phyloP scores from a whole-genome alignment of 495 filamentous ascomycete species.

The Penicillium longicatenatum region DNA sequence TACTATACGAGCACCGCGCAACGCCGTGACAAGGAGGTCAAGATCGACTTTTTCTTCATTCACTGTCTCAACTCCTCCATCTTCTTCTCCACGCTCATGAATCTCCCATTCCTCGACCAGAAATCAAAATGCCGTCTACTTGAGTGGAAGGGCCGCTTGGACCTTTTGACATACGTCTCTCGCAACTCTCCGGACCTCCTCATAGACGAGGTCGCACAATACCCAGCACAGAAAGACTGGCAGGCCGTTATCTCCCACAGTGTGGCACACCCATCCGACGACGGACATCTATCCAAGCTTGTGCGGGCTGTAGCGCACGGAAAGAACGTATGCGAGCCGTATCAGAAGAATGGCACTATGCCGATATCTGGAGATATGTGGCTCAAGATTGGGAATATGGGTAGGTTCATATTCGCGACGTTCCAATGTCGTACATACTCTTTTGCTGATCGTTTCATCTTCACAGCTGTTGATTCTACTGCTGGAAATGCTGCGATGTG shows the following conservation, averaged over 20 bases:
- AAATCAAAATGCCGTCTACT: conserved; percentile 64
- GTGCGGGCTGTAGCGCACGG: conserved; percentile 65
- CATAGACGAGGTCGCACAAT: conserved; percentile 55
- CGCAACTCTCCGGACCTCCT: conserved; percentile 56
- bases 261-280: conserved; percentile 57
- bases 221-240: conserved; percentile 51
- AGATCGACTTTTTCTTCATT: conserved; percentile 84
- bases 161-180: conserved; percentile 68
- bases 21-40: conserved; percentile 61
- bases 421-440: conserved; percentile 21
- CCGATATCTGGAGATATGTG: conserved; percentile 68
- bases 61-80: conserved; percentile 64
- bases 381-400: conserved; percentile 64
- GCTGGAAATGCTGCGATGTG: conserved; percentile 27
- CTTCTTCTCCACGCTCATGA: conserved; percentile 59
- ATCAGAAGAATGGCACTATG: conserved; percentile 44
- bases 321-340: conserved; percentile 47
- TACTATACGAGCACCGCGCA: conserved; percentile 66
- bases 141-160: conserved; percentile 74
- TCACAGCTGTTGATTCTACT: conserved; percentile 38
- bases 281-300: conserved; percentile 79
- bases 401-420: conserved; percentile 59
- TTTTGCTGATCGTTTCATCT: conserved; percentile 11
- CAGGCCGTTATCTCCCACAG: conserved; percentile 57
- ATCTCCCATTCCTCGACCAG: conserved; percentile 28